Evolutionary conservation across 352 stramenopile species (phyloP).

Genomic region (Globisporangium acanthophoron): DNA sequence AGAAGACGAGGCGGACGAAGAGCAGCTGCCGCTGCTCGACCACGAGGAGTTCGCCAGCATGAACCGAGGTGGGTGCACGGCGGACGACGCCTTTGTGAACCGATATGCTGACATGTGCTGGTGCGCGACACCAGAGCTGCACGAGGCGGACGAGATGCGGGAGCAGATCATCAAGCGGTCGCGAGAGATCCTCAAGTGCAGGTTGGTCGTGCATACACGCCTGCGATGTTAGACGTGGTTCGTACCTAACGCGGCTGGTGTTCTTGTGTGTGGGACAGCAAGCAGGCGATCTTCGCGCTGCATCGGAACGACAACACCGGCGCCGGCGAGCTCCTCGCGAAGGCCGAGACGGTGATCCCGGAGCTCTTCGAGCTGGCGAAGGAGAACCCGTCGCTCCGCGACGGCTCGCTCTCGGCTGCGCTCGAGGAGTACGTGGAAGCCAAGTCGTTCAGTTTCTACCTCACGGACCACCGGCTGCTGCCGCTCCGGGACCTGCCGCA

Average conservation of each 20-base stretch:
- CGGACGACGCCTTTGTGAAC: background rate
- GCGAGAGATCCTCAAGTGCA: conserved; percentile 92
- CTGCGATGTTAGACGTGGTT: no score
- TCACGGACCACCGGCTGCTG: conserved; percentile 54
- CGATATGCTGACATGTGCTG: no score
- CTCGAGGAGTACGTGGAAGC: conserved; percentile 95
- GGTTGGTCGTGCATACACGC: conserved; percentile 17
- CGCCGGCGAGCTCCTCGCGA: conserved; percentile 45
- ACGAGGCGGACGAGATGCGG: conserved; percentile 88
- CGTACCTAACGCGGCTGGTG: no score
- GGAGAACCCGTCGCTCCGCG: conserved; percentile 76
- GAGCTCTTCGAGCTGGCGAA: conserved; percentile 81
- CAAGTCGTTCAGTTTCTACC: conserved; percentile 88
- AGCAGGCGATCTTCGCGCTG: conserved; percentile 93
- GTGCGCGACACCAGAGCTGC: conserved; percentile 54
- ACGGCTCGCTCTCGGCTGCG: conserved; percentile 74
- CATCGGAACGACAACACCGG: conserved; percentile 79
- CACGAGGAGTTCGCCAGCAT: conserved; percentile 49
- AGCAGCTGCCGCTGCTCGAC: conserved; percentile 20
- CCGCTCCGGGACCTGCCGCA: conserved; percentile 41
- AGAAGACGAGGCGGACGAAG: background rate
- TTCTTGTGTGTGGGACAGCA: conserved; percentile 33
- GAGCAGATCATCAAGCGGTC: conserved; percentile 95
- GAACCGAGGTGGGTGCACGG: conserved; percentile 23
- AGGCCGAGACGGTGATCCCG: conserved; percentile 54